A percentile compares a stretch with the other conserved stretches of the same genome.
These are phyloP conservation scores for Cladosporium velox DNA, from an alignment of 2,329 filamentous ascomycete species.

Conservation along the genomic window DNA sequence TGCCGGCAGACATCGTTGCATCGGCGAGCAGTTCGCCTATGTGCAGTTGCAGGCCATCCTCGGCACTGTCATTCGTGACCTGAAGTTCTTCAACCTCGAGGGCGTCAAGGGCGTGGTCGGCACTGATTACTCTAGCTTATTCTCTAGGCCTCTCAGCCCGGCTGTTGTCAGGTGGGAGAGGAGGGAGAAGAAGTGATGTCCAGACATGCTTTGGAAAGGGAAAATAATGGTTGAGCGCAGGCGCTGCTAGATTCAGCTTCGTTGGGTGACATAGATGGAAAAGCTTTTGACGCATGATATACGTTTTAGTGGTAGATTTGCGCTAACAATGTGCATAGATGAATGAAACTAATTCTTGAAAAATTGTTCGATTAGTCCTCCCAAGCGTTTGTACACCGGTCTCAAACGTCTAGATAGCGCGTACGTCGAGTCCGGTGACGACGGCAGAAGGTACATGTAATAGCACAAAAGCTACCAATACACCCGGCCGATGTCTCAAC, in stretches of 20 bases:
- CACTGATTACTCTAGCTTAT: constrained; percentile 65
- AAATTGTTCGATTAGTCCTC: not conserved
- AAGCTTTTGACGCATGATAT: constrained; percentile 11
- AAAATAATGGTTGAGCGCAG: not conserved
- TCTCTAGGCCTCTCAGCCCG: constrained; percentile 48
- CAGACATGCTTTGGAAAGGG: not conserved
- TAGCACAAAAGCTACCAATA: not conserved
- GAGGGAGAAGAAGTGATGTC: constrained; percentile 46
- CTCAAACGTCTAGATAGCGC: not conserved
- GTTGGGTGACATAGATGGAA: constrained; percentile 1
- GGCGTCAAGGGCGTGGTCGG: constrained; percentile 68
- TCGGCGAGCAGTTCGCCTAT: constrained; percentile 95
- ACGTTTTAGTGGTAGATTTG: constrained; percentile 3
- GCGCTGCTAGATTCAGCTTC: not conserved
- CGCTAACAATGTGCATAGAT: constrained; percentile 16
- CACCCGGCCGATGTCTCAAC: not conserved
- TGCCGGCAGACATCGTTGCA: constrained; percentile 88
- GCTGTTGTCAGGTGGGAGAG: constrained; percentile 72
- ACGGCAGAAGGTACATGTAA: not conserved
- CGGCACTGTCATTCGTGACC: constrained; percentile 71
- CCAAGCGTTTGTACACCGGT: not conserved
- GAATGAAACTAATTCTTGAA: not conserved
- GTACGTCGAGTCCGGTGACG: not conserved
- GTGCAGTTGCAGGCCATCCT: constrained; percentile 86
- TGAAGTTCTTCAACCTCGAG: constrained; percentile 77